A percentile compares a stretch with the other conserved stretches of the same genome.
phyloP scores from a whole-genome alignment of 2,329 filamentous ascomycete genomes.

The Claviceps arundinis region DNA sequence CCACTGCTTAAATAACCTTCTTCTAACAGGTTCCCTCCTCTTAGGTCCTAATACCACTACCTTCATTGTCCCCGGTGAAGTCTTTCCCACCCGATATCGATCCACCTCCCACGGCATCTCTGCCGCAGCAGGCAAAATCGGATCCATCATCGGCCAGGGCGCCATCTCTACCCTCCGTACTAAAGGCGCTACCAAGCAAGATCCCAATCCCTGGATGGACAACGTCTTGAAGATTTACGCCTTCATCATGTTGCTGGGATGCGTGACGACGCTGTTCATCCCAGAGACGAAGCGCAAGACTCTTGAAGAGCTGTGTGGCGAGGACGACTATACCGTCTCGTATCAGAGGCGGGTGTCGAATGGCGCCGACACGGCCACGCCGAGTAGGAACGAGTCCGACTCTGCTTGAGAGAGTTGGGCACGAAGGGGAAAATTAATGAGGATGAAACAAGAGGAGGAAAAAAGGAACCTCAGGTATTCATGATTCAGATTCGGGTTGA shows the following conservation, averaged over 20 bases:
- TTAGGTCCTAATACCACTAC: constrained; percentile 40
- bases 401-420: not conserved
- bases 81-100: constrained; percentile 43
- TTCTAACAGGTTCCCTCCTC: not conserved
- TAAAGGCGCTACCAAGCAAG: constrained; percentile 24
- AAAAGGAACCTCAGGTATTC: too few relatives aligned
- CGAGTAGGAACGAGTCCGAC: constrained; percentile 4
- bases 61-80: constrained; percentile 43
- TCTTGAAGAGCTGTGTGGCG: constrained; percentile 45
- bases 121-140: constrained; percentile 41
- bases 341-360: not conserved
- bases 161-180: constrained; percentile 42
- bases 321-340: constrained; percentile 18
- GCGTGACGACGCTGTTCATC: constrained; percentile 55
- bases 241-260: constrained; percentile 63
- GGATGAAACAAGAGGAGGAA: not conserved
- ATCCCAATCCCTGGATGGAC: constrained; percentile 52
- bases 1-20: not conserved
- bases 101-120: constrained; percentile 46
- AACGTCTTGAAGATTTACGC: constrained; percentile 65
- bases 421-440: not conserved
- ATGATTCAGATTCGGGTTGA: too few relatives aligned
- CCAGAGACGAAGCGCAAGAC: constrained; percentile 65
- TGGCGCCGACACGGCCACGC: not conserved
- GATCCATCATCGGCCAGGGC: constrained; percentile 43